phyloP scores from a whole-genome alignment of 768 basidiomycete species.

The Candolleomyces eurysporus region DNA sequence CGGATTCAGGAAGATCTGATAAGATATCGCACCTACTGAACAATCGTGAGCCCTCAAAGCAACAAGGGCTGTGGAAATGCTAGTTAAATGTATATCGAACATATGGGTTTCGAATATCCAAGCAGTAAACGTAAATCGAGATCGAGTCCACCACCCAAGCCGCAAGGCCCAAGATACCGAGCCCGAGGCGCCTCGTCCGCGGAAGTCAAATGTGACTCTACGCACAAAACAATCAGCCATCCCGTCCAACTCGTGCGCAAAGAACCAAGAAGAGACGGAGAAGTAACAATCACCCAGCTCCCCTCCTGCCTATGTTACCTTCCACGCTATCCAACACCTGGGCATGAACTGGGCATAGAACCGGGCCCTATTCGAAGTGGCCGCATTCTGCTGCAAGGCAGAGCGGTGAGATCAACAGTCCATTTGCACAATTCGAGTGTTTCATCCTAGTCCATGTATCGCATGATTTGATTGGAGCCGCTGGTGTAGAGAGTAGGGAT shows the following conservation, averaged over 20 bases:
- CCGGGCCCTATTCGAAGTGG: constrained; percentile 51
- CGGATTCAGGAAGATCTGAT: no score
- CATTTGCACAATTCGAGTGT: constrained; percentile 77
- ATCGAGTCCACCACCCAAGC: no score
- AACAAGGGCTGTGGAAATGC: no score
- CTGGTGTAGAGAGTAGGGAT: constrained; percentile 79
- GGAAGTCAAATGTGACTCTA: constrained; percentile 10
- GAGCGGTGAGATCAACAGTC: constrained; percentile 84
- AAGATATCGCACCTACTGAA: no score
- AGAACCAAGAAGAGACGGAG: neutral
- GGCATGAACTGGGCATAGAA: constrained; percentile 90
- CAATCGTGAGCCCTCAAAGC: no score
- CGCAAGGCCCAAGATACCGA: no score
- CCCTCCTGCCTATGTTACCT: constrained; percentile 76
- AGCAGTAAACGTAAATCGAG: no score
- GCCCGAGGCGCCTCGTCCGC: neutral
- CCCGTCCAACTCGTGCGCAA: neutral
- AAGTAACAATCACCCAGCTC: constrained; percentile 43
- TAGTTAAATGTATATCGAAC: no score
- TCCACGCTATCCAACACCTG: constrained; percentile 79
- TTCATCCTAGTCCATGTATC: constrained; percentile 86
- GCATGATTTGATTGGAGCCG: constrained; percentile 70
- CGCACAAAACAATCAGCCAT: neutral
- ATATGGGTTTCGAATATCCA: no score
- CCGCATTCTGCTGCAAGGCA: constrained; percentile 72